A percentile compares a stretch with the other conserved stretches of the same genome.
Conservation (phyloP, 345 rosid genomes). For the Salix dunnii region DNA sequence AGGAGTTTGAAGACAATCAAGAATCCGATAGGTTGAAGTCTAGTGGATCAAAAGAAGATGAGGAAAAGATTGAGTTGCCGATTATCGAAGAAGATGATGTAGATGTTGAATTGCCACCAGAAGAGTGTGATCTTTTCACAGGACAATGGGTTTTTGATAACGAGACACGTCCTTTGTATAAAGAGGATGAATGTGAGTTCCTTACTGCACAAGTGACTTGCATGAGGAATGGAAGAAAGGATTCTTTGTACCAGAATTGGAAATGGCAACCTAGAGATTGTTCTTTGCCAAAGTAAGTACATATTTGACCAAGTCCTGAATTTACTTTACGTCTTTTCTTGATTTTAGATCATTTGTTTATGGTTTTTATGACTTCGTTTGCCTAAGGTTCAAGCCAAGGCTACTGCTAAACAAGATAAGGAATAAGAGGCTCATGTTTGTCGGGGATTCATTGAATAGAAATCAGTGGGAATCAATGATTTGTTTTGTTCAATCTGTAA, state of each 20-base stretch:
- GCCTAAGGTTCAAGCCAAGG: constrained; percentile 62
- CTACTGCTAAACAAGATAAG: constrained; percentile 71
- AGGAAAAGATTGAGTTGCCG: constrained; percentile 26
- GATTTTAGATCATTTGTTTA: not conserved
- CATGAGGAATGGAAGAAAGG: constrained; percentile 82
- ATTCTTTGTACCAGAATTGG: constrained; percentile 84
- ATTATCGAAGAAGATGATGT: constrained; percentile 38
- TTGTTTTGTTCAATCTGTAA: constrained; percentile 84
- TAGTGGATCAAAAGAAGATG: constrained; percentile 26
- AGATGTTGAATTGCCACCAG: constrained; percentile 66
- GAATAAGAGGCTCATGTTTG: constrained; percentile 94
- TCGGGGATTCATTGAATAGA: constrained; percentile 92
- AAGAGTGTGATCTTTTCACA: constrained; percentile 76
- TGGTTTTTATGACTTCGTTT: not conserved
- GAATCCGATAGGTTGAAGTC: constrained; percentile 18
- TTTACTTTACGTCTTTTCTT: not conserved
- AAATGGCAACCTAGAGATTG: constrained; percentile 94
- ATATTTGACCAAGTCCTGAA: not conserved
- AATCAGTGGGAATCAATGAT: constrained; percentile 99
- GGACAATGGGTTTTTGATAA: constrained; percentile 82
- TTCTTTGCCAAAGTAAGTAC: constrained; percentile 62
- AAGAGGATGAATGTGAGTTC: constrained; percentile 77
- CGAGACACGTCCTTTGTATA: constrained; percentile 61
- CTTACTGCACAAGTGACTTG: constrained; percentile 86
- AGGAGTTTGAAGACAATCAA: constrained; percentile 12